These are phyloP conservation scores for Gynostemma pentaphyllum DNA, from an alignment of 306 rosid genomes.

Conservation along the genomic window DNA sequence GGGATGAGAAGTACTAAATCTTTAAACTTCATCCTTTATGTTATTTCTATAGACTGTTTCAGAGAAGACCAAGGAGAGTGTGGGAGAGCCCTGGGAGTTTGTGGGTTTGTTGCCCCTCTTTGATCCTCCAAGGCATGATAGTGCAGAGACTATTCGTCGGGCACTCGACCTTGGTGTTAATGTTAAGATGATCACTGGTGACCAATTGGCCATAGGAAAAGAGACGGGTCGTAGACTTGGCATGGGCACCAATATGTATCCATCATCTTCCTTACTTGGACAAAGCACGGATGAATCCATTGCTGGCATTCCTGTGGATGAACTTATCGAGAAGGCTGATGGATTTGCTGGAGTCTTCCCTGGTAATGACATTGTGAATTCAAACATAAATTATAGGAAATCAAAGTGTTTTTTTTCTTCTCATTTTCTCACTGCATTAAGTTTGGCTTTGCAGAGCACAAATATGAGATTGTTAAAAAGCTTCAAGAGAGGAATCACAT, in stretches of 20 bases:
- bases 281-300: conserved; percentile 45
- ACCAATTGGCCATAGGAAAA: conserved; percentile 87
- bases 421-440: neutral
- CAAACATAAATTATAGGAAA: neutral
- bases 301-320: conserved; percentile 63
- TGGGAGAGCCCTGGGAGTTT: conserved; percentile 65
- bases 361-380: conserved; percentile 28
- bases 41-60: conserved; percentile 43
- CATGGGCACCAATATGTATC: conserved; percentile 95
- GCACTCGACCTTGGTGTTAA: conserved; percentile 85
- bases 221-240: conserved; percentile 93
- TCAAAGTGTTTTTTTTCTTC: neutral
- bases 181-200: conserved; percentile 96
- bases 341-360: conserved; percentile 97
- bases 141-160: conserved; percentile 83
- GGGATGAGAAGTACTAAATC: neutral
- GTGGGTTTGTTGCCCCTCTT: conserved; percentile 80
- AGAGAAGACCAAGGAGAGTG: conserved; percentile 62
- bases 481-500: conserved; percentile 67
- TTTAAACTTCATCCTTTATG: neutral
- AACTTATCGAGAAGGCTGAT: conserved; percentile 84
- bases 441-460: conserved; percentile 49
- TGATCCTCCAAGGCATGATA: conserved; percentile 94
- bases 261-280: conserved; percentile 73
- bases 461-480: conserved; percentile 81